Evolutionary conservation across 345 rosid genomes (phyloP), one percentile per base, ranked within the genome.

Genomic region (Diplotaxis tenuifolia): DNA sequence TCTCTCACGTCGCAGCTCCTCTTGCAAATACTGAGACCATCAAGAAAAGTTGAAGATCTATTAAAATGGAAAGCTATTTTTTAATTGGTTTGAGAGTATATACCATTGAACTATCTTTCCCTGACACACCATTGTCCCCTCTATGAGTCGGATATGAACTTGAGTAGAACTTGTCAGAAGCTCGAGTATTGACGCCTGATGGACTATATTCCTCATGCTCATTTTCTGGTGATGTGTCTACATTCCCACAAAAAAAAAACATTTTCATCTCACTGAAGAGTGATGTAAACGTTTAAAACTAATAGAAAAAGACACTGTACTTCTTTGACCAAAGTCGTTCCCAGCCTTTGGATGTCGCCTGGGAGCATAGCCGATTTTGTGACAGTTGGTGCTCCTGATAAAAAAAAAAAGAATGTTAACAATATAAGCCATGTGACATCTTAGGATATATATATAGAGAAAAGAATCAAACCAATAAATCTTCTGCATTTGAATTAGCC

Each of bases 401-500:
- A 71, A 23, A 79, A 34, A 6, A 57, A n/a, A n/a, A n/a, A n/a
- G 18, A 71, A 74, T 65, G n/a, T 14, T 34, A 42, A 54, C 71
- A 47, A 62, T 8, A 14, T 70, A 31, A 76, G 72, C 31, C 54
- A n/a, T 47, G 67, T 40, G 57, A 55, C 53, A 62, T 59, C 40
- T 14, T 57, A 62, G 23, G n/a, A n/a, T 61, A 61, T 6, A 18
- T 38, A 28, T 15, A 50, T 15, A 22, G 28, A 25, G 60, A 71
- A 23, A 11, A 49, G 63, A 40, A 67, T 62, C 86, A 65, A 71
- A 93, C 98, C 98, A 93, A 80, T 88, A 93, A 63, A 15, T 69
- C 77, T 93, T 93, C 78, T 93, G 96, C 92, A 91, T 88, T 63
- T 93, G 92, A 69, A 86, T 38, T 61, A 93, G 86, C 47, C 88